These are phyloP conservation scores for Cynanchum wilfordii DNA, from an alignment of 257 asterid species.

Conservation along the genomic window DNA sequence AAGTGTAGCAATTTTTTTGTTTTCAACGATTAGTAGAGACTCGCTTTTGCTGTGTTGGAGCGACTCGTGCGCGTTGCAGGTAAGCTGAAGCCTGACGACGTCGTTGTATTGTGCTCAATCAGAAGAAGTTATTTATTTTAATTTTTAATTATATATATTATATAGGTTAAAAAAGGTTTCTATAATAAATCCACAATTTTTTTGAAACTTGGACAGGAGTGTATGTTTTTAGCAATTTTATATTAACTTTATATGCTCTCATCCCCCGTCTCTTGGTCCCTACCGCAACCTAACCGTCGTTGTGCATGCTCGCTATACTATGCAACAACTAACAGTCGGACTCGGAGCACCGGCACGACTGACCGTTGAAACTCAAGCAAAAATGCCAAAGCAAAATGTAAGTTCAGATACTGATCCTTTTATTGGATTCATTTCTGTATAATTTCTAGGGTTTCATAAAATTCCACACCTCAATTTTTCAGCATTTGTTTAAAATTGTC, in stretches of 20 bases:
- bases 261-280: no score
- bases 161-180: no score
- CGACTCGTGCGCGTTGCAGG: background rate
- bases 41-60: background rate
- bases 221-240: no score
- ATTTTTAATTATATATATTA: no score
- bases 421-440: background rate
- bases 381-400: background rate
- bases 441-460: background rate
- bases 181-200: no score
- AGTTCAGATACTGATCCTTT: background rate
- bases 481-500: background rate
- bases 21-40: constrained; percentile 1
- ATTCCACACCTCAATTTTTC: background rate
- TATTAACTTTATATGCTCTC: no score
- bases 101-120: background rate
- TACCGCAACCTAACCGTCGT: constrained; percentile 2
- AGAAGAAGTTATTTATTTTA: no score
- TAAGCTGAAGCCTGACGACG: background rate
- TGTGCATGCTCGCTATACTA: background rate
- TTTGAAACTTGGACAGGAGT: no score
- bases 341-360: background rate
- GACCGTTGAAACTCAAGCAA: background rate
- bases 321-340: constrained; percentile 9
- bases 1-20: background rate